A percentile compares a stretch with the other conserved stretches of the same genome.
Conservation (phyloP, 2,329 filamentous ascomycete genomes). For the Fusarium euwallaceae region DNA sequence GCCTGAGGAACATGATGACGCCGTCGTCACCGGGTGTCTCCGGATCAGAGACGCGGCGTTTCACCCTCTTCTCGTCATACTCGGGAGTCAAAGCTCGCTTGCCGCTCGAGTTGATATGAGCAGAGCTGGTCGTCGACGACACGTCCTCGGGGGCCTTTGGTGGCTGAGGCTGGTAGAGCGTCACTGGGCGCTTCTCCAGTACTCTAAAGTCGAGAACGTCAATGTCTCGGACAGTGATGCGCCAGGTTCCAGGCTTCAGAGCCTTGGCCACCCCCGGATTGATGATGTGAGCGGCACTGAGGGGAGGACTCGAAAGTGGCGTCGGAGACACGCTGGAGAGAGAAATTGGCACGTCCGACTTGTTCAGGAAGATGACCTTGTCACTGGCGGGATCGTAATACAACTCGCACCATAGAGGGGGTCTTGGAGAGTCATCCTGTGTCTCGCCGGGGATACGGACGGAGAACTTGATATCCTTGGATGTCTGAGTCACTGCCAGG, state of each 20-base stretch:
- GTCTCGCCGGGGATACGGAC: slow-evolving; percentile 67
- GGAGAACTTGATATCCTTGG: slow-evolving; percentile 71
- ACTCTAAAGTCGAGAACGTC: slow-evolving; percentile 71
- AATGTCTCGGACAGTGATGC: slow-evolving; percentile 63
- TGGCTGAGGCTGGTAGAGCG: slow-evolving; percentile 52
- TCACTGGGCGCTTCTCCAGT: slow-evolving; percentile 65
- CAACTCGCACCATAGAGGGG: slow-evolving; percentile 70
- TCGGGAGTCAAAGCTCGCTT: slow-evolving; percentile 65
- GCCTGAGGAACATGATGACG: slow-evolving; percentile 68
- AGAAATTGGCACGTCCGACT: slow-evolving; percentile 66
- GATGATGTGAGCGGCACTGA: slow-evolving; percentile 60
- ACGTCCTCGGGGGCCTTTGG: slow-evolving; percentile 47
- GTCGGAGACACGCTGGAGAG: slow-evolving; percentile 61
- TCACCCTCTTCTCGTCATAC: slow-evolving; percentile 60
- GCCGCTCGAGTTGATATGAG: slow-evolving; percentile 59
- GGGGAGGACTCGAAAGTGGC: slow-evolving; percentile 53
- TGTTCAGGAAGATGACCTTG: slow-evolving; percentile 68
- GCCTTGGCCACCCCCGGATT: slow-evolving; percentile 60
- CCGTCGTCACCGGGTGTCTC: slow-evolving; percentile 56
- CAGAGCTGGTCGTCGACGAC: slow-evolving; percentile 49
- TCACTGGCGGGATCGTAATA: slow-evolving; percentile 72
- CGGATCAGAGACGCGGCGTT: slow-evolving; percentile 54
- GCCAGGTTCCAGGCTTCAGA: slow-evolving; percentile 68
- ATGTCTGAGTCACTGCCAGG: slow-evolving; percentile 71
- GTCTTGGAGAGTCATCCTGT: slow-evolving; percentile 57